A percentile compares a stretch with the other conserved stretches of the same genome.
Evolutionary conservation across 768 basidiomycete genomes (phyloP).

Genomic region (Boletales sp.): DNA sequence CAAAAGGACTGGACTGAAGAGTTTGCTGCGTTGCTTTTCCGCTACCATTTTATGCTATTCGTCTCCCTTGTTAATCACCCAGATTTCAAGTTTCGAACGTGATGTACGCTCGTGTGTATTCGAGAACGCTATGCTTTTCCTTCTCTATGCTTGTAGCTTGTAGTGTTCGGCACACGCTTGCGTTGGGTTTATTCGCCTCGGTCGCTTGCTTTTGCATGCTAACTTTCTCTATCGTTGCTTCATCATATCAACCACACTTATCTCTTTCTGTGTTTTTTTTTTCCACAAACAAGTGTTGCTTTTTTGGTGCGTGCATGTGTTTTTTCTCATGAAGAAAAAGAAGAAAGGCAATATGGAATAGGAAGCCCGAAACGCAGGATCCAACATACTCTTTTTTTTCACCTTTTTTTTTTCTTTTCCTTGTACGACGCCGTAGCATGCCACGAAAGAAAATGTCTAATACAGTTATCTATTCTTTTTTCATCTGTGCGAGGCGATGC

Average conservation of each 20-base stretch:
- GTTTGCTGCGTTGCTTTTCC: not conserved
- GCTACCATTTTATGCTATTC: constrained; percentile 8
- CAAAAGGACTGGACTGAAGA: constrained; percentile 21
- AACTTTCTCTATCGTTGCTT: constrained; percentile 1
- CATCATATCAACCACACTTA: not conserved
- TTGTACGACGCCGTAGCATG: too few relatives aligned
- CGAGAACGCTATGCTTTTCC: constrained; percentile 19
- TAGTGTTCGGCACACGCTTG: constrained; percentile 10
- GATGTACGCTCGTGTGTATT: constrained; percentile 28
- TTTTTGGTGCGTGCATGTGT: too few relatives aligned
- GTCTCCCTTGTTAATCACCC: constrained; percentile 7
- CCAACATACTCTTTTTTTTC: too few relatives aligned
- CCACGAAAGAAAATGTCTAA: too few relatives aligned
- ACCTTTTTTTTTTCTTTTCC: too few relatives aligned
- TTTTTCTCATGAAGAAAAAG: too few relatives aligned
- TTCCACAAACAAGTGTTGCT: too few relatives aligned
- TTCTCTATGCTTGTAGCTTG: constrained; percentile 30
- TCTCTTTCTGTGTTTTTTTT: too few relatives aligned
- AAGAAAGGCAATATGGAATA: too few relatives aligned
- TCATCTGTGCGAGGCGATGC: too few relatives aligned
- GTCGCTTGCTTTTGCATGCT: constrained; percentile 5
- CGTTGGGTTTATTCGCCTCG: constrained; percentile 1
- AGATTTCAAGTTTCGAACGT: constrained; percentile 14
- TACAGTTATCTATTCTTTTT: too few relatives aligned
- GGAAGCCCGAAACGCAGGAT: too few relatives aligned